Conservation (phyloP, 805 yeast genomes). For the Starmera quercuum region DNA sequence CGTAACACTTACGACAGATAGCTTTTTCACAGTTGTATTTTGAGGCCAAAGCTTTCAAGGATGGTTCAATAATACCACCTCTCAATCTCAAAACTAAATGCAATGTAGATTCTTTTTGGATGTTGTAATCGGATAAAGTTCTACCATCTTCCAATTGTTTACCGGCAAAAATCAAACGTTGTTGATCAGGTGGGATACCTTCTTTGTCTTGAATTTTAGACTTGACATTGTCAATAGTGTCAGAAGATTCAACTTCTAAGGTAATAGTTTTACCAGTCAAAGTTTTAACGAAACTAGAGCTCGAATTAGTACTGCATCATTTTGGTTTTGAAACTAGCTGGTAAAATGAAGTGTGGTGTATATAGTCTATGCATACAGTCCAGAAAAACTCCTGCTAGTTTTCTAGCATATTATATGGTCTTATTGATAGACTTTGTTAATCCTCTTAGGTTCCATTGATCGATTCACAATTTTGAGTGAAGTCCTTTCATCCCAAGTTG, state of each 20-base stretch:
- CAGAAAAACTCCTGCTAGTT: too few species aligned
- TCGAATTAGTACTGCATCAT: too few species aligned
- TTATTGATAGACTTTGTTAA: too few species aligned
- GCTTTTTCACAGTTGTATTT: conserved; percentile 99
- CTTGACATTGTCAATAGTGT: conserved; percentile 98
- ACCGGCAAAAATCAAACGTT: conserved; percentile 99
- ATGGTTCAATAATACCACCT: conserved; percentile 99
- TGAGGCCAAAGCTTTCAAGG: conserved; percentile 97
- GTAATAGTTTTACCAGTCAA: conserved; percentile 92
- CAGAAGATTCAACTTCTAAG: conserved; percentile 98
- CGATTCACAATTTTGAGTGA: too few species aligned
- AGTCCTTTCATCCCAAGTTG: too few species aligned
- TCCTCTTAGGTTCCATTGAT: too few species aligned
- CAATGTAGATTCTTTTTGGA: conserved; percentile 98
- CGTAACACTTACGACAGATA: conserved; percentile 99
- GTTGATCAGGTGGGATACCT: conserved; percentile 99
- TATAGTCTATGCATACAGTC: too few species aligned
- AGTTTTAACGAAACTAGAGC: conserved; percentile 67
- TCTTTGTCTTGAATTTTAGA: conserved; percentile 98
- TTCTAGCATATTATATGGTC: too few species aligned
- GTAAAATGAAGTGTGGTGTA: too few species aligned
- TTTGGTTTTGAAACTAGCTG: too few species aligned
- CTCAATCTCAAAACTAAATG: conserved; percentile 95
- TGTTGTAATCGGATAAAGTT: conserved; percentile 98
- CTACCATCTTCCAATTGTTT: conserved; percentile 99